These are phyloP conservation scores for Cydonia oblonga DNA, from an alignment of 331 rosid species.

Conservation along the genomic window DNA sequence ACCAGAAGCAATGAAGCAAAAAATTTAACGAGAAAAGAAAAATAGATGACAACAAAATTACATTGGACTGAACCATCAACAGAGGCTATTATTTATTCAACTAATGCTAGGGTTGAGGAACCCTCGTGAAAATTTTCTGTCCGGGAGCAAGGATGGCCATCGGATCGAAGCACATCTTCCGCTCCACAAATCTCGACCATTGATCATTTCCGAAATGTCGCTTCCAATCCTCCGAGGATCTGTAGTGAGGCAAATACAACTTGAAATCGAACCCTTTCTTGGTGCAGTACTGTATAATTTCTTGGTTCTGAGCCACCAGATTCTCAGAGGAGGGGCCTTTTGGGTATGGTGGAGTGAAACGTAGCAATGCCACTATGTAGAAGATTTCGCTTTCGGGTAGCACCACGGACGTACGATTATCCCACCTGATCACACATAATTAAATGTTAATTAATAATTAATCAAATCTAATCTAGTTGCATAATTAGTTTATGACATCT, in stretches of 20 bases:
- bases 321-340: conserved; percentile 34
- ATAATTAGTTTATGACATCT: not conserved
- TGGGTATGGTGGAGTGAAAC: conserved; percentile 52
- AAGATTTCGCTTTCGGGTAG: conserved; percentile 74
- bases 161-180: conserved; percentile 65
- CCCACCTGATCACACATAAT: conserved; percentile 60
- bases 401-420: conserved; percentile 59
- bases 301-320: conserved; percentile 55
- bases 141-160: conserved; percentile 84
- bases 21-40: not conserved
- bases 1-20: not conserved
- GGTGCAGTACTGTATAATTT: conserved; percentile 43
- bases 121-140: conserved; percentile 63
- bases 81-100: not conserved
- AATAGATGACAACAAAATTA: conserved; percentile 6
- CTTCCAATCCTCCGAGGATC: conserved; percentile 60
- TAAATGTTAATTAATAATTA: not conserved
- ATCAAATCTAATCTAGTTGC: not conserved
- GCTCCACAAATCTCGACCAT: conserved; percentile 51
- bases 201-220: conserved; percentile 51
- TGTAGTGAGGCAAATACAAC: conserved; percentile 73
- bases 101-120: conserved; percentile 24
- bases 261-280: conserved; percentile 52
- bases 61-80: not conserved
- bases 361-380: conserved; percentile 78